These are phyloP conservation scores for Pholiota conissans DNA, from an alignment of 768 basidiomycete species.

Conservation along the genomic window DNA sequence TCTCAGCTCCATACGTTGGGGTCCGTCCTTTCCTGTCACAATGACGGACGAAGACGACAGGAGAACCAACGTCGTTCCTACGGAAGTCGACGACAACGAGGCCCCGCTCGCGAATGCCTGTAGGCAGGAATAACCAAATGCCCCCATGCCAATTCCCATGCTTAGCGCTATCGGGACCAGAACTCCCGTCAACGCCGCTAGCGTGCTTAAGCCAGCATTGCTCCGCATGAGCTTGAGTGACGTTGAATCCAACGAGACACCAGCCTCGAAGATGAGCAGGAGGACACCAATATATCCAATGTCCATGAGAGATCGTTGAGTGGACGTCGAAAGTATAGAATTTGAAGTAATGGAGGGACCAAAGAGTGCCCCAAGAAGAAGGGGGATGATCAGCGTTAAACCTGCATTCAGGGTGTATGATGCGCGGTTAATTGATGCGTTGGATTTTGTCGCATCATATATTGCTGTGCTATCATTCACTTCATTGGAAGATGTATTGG, in stretches of 20 bases:
- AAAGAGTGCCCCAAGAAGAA: constrained; percentile 8
- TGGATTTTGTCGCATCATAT: not conserved
- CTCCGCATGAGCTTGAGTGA: constrained; percentile 34
- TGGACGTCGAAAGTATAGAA: constrained; percentile 44
- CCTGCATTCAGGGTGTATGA: constrained; percentile 5
- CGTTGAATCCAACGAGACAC: constrained; percentile 48
- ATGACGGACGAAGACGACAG: constrained; percentile 33
- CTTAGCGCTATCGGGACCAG: constrained; percentile 50
- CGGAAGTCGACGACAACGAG: constrained; percentile 59
- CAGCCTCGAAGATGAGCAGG: constrained; percentile 61
- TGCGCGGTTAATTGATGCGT: too few species aligned
- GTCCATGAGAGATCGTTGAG: constrained; percentile 45
- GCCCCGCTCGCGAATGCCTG: constrained; percentile 64
- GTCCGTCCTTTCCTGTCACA: not conserved
- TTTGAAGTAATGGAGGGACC: constrained; percentile 27
- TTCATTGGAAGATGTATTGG: not conserved
- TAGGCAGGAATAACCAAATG: constrained; percentile 38
- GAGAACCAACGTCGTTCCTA: constrained; percentile 68
- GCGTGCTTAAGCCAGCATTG: constrained; percentile 46
- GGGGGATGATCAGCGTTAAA: constrained; percentile 2
- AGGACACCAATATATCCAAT: constrained; percentile 45
- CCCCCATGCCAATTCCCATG: constrained; percentile 46
- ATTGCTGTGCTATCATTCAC: not conserved
- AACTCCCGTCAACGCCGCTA: constrained; percentile 54
- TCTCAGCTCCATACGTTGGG: constrained; percentile 29